phyloP scores from a whole-genome alignment of 2,329 filamentous ascomycete genomes.

The Beauveria sp. region DNA sequence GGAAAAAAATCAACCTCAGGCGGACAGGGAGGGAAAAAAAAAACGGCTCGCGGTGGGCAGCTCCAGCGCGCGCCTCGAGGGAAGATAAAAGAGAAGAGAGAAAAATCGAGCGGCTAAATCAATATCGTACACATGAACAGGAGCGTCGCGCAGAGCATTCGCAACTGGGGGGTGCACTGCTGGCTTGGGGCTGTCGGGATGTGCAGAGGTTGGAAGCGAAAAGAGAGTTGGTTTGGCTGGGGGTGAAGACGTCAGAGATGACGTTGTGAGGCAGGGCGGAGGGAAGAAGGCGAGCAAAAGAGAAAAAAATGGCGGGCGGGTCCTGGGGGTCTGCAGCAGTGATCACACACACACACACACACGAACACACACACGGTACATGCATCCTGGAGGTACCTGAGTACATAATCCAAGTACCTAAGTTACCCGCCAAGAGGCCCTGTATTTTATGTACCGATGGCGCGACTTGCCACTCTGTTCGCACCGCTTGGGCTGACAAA shows the following conservation, averaged over 20 bases:
- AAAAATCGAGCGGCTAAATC: slow-evolving; percentile 15
- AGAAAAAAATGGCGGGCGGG: slow-evolving; percentile 23
- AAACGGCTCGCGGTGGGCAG: not conserved
- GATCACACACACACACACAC: not conserved
- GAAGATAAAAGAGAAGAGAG: not conserved
- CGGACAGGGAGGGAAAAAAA: not conserved
- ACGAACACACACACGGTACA: no score
- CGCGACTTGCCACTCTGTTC: slow-evolving; percentile 6
- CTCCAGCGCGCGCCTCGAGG: not conserved
- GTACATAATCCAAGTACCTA: no score
- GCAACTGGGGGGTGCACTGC: not conserved
- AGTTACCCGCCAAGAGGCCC: no score
- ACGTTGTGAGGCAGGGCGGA: slow-evolving; percentile 32
- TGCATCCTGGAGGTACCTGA: no score
- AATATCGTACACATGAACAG: slow-evolving; percentile 6
- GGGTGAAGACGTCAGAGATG: slow-evolving; percentile 41
- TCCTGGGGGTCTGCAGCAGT: not conserved
- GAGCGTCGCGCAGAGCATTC: not conserved
- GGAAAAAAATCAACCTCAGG: not conserved
- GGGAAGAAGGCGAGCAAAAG: slow-evolving; percentile 23
- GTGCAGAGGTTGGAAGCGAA: not conserved
- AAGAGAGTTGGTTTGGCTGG: slow-evolving; percentile 18
- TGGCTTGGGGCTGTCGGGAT: not conserved
- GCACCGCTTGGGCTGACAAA: slow-evolving; percentile 7
- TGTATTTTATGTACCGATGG: not conserved